Base-by-base conservation (phyloP, 257 asterid genomes). In the Craterostigma plantagineum region DNA sequence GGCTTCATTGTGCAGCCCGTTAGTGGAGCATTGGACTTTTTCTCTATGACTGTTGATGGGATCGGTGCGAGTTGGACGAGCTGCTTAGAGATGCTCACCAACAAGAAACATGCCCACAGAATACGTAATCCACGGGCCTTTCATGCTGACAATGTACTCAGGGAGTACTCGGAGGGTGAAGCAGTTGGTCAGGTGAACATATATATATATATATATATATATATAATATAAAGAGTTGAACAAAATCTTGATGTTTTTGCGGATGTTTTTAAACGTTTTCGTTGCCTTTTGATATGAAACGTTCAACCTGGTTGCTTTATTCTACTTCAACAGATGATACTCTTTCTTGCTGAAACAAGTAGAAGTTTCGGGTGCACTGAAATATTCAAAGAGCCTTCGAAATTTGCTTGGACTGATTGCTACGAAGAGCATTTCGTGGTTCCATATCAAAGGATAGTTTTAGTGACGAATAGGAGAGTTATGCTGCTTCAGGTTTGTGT, bases 21-120 rank as follows among this genome's bases (percentile, higher is more conserved):
- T 60, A 90, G 95, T 65, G 98, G 98, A 56, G 98, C 95, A 38
- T 67, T 90, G 49, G 98, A 90, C 50, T 90, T 90, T 59, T 66
- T 90, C 68, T 90, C 98, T 35, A 63, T 90, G 70, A 82, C 98
- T 38, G 98, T 90, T 38, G 93, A 79, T 40, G 98, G 98, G 36
- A 75, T 90, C 58, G 95, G 95, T 65, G 98, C 91, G 30, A 90
- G 98, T 67, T 90, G 95, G 69, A 65, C 95, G 60, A 78, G 81
- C 59, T 90, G 95, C 83, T 63, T 90, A 50, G 95, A 82, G 65
- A 70, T 90, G 59, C 74, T 90, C 46, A 77, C 55, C 59, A 76
- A 76, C 77, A 82, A 74, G 67, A 69, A 63, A 43, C 43, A 65
- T 58, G 61, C 72, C 49, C 75, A 82, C 52, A 62, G 98, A 62